A percentile compares a stretch with the other conserved stretches of the same genome.
These are phyloP conservation scores for Hypholoma sublateritium DNA, from an alignment of 768 basidiomycete genomes.

Conservation along the genomic window DNA sequence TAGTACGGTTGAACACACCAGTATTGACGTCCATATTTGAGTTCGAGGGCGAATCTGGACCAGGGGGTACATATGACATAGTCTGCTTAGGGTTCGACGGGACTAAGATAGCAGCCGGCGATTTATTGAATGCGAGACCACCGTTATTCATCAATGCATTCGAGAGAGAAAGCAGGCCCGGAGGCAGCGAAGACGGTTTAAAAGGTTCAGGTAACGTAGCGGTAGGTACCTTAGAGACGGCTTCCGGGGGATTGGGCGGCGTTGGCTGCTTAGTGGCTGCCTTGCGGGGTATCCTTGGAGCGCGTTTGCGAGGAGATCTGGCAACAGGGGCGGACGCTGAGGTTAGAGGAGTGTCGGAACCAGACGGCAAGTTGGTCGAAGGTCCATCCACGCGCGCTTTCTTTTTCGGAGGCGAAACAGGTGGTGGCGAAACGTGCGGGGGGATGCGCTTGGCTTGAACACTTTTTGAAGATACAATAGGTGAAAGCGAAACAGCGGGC, in stretches of 20 bases:
- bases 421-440: neutral
- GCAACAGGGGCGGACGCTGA: neutral
- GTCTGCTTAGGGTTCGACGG: neutral
- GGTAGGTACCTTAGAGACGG: too few species aligned
- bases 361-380: neutral
- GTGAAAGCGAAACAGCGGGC: too few species aligned
- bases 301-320: neutral
- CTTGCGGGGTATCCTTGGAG: too few species aligned
- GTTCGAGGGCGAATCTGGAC: neutral
- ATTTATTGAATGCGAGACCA: neutral
- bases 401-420: neutral
- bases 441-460: too few species aligned
- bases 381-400: neutral
- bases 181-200: neutral
- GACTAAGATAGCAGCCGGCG: neutral
- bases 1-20: neutral
- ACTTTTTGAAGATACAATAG: too few species aligned
- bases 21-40: neutral
- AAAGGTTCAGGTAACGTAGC: neutral
- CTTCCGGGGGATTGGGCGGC: too few species aligned
- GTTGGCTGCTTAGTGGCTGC: too few species aligned
- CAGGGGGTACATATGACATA: neutral
- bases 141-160: neutral
- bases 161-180: neutral
- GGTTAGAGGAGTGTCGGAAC: neutral